phyloP scores from a whole-genome alignment of 2,329 filamentous ascomycete genomes.

The Aspergillus transmontanensis region DNA sequence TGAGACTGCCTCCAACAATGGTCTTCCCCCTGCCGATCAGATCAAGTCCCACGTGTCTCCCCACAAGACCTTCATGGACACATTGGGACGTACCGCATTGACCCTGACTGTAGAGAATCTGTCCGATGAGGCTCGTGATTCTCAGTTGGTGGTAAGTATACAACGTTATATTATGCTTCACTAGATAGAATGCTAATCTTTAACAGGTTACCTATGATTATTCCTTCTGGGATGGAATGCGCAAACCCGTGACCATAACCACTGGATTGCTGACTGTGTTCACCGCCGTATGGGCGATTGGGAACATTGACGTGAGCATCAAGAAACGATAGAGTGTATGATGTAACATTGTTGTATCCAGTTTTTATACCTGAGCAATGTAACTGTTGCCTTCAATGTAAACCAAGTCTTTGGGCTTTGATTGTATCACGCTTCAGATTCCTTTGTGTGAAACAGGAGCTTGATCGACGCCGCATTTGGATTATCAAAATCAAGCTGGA shows the following conservation, averaged over 20 bases:
- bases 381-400: not conserved
- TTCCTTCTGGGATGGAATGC: conserved; percentile 69
- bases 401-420: not conserved
- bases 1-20: conserved; percentile 66
- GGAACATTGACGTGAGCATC: conserved; percentile 81
- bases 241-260: conserved; percentile 86
- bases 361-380: conserved; percentile 17
- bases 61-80: conserved; percentile 94
- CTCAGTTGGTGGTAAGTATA: conserved; percentile 67
- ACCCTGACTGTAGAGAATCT: conserved; percentile 81
- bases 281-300: conserved; percentile 71
- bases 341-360: conserved; percentile 19
- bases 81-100: conserved; percentile 80
- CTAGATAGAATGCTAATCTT: not conserved
- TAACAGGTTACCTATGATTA: conserved; percentile 77
- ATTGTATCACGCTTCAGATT: not conserved
- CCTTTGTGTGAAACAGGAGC: not conserved
- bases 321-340: conserved; percentile 50
- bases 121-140: conserved; percentile 85
- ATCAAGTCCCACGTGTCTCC: conserved; percentile 61
- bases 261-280: conserved; percentile 74
- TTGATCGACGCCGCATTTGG: too few relatives aligned
- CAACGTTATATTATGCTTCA: not conserved
- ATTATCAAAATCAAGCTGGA: not conserved
- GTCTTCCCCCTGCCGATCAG: conserved; percentile 62